These are phyloP conservation scores for Nigrograna mackinnonii DNA, from an alignment of 2,329 filamentous ascomycete species.

Conservation along the genomic window DNA sequence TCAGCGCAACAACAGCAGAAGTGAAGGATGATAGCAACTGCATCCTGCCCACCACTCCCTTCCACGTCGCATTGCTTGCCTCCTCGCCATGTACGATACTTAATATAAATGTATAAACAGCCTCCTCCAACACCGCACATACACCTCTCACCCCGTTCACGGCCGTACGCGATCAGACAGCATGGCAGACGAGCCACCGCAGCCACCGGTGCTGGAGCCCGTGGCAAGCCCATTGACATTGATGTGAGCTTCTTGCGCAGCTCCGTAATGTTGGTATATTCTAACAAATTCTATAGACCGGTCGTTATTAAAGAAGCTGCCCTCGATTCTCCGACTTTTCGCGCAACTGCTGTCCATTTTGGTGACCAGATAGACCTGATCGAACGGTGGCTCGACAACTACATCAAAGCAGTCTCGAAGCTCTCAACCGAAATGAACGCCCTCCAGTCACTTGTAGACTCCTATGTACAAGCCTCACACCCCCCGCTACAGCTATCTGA, in stretches of 20 bases:
- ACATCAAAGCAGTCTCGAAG: slow-evolving; percentile 64
- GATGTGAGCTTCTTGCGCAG: slow-evolving; percentile 39
- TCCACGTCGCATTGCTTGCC: slow-evolving; percentile 7
- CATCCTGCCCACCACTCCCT: slow-evolving; percentile 1
- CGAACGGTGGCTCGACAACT: slow-evolving; percentile 87
- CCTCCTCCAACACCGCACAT: too few species aligned
- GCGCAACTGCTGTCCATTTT: slow-evolving; percentile 83
- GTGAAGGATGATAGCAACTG: neutral
- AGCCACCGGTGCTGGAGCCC: slow-evolving; percentile 38
- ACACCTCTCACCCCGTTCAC: too few species aligned
- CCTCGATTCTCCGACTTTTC: slow-evolving; percentile 94
- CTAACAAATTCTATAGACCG: slow-evolving; percentile 55
- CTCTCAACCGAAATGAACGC: slow-evolving; percentile 68
- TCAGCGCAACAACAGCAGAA: too few species aligned
- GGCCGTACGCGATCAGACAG: slow-evolving; percentile 1
- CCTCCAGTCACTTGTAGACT: slow-evolving; percentile 79
- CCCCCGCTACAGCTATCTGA: slow-evolving; percentile 77
- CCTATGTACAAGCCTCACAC: slow-evolving; percentile 75
- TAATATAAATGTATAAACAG: slow-evolving; percentile 20
- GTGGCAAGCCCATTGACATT: slow-evolving; percentile 45
- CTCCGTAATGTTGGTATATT: neutral
- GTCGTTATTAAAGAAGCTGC: slow-evolving; percentile 92
- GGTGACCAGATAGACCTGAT: slow-evolving; percentile 88
- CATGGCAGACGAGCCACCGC: slow-evolving; percentile 40
- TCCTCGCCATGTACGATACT: slow-evolving; percentile 18